A percentile compares a stretch with the other conserved stretches of the same genome.
Conservation (phyloP, 495 filamentous ascomycete species). For the Polyplosphaeria fusca region DNA sequence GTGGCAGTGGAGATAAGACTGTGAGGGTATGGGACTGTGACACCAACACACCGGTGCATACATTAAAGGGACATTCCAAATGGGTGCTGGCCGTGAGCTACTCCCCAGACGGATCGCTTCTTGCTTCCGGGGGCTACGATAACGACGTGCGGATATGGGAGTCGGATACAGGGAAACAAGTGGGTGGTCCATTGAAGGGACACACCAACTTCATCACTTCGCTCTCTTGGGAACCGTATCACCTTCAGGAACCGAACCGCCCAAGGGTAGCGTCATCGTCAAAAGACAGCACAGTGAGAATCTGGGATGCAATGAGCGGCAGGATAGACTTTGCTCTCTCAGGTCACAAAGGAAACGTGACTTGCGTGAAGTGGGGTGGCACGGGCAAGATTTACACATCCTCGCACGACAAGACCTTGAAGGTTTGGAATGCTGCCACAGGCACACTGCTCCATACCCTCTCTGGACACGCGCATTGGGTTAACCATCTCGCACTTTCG, state of each 20-base stretch:
- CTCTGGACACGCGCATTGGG: conserved; percentile 83
- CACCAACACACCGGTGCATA: conserved; percentile 84
- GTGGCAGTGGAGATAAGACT: conserved; percentile 86
- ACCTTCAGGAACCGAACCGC: conserved; percentile 69
- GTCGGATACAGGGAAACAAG: conserved; percentile 70
- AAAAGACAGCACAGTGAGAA: conserved; percentile 83
- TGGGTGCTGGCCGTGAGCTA: conserved; percentile 89
- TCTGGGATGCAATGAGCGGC: conserved; percentile 81
- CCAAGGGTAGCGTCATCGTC: conserved; percentile 81
- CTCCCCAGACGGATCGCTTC: conserved; percentile 74
- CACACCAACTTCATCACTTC: conserved; percentile 89
- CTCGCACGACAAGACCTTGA: conserved; percentile 91
- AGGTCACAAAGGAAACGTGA: conserved; percentile 84
- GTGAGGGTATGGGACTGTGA: conserved; percentile 95
- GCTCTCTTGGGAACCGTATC: conserved; percentile 92
- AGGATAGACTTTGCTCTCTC: conserved; percentile 76
- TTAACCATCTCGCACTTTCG: conserved; percentile 93
- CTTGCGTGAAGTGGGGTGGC: conserved; percentile 93
- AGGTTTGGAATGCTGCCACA: conserved; percentile 79
- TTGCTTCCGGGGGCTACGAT: conserved; percentile 94
- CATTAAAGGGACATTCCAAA: conserved; percentile 86
- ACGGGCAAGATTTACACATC: conserved; percentile 79
- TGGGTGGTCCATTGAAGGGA: conserved; percentile 77
- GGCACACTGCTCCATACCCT: conserved; percentile 78
- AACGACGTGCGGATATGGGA: conserved; percentile 90